These are phyloP conservation scores for Amborella trichopoda DNA, from an alignment of 164 flowering plant species.

Conservation along the genomic window DNA sequence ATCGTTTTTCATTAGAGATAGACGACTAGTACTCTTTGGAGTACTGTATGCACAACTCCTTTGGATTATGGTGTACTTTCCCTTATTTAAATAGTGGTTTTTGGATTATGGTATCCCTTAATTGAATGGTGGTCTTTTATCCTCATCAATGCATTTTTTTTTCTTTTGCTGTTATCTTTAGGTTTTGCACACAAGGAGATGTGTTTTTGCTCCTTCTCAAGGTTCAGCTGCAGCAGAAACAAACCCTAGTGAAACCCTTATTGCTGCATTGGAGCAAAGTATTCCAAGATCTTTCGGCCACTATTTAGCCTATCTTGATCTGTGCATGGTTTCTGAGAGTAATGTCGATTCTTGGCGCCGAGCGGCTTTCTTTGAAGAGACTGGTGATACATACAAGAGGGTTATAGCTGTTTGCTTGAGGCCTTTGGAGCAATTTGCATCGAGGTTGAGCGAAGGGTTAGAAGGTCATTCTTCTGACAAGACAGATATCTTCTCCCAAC, in stretches of 20 bases:
- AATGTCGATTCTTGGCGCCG: conserved; percentile 91
- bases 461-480: conserved; percentile 36
- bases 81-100: no score
- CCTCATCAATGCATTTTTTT: no score
- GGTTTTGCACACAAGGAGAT: conserved; percentile 78
- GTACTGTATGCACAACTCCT: no score
- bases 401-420: conserved; percentile 60
- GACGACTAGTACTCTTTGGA: no score
- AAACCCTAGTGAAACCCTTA: conserved; percentile 84
- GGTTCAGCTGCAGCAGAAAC: conserved; percentile 95
- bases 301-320: conserved; percentile 86
- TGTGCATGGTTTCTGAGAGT: conserved; percentile 75
- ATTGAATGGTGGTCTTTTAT: no score
- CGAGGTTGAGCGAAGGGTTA: conserved; percentile 42
- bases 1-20: no score
- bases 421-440: conserved; percentile 67
- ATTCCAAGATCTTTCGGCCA: conserved; percentile 52
- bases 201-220: conserved; percentile 80
- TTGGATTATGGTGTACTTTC: no score
- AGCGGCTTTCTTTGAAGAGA: conserved; percentile 96
- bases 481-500: conserved; percentile 34
- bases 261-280: conserved; percentile 73
- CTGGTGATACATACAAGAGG: conserved; percentile 84
- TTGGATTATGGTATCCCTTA: background rate
- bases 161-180: conserved; percentile 10